These are phyloP conservation scores for Penicillium argentinense DNA, from an alignment of 495 filamentous ascomycete genomes.

Conservation along the genomic window DNA sequence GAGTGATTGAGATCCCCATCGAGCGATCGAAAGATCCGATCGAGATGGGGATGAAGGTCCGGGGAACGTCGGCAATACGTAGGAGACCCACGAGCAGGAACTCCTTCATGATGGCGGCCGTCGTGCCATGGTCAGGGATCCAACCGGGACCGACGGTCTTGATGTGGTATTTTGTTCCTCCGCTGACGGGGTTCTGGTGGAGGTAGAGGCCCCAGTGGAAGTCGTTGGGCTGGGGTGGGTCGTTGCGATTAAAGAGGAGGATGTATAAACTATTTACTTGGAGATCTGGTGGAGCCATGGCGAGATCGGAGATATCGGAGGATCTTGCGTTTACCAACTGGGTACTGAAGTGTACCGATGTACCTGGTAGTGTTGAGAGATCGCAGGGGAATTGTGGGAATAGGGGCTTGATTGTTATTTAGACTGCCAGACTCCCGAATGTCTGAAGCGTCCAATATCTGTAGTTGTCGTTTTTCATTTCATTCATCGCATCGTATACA, in stretches of 20 bases:
- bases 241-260: slow-evolving; percentile 10
- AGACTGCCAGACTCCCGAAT: too few species aligned
- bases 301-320: not conserved
- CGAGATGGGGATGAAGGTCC: not conserved
- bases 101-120: slow-evolving; percentile 7
- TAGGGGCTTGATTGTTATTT: too few species aligned
- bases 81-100: slow-evolving; percentile 21
- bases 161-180: slow-evolving; percentile 22
- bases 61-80: slow-evolving; percentile 9
- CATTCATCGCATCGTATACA: too few species aligned
- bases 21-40: slow-evolving; percentile 6
- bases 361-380: too few species aligned
- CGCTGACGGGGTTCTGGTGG: not conserved
- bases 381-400: too few species aligned
- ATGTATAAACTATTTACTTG: slow-evolving; percentile 15
- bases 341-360: too few species aligned
- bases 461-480: too few species aligned
- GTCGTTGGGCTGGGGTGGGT: slow-evolving; percentile 18
- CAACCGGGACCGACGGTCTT: slow-evolving; percentile 12
- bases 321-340: too few species aligned
- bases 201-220: slow-evolving; percentile 26
- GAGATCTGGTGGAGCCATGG: slow-evolving; percentile 7
- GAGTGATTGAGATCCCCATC: slow-evolving; percentile 8
- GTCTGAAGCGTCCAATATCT: too few species aligned
- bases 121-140: slow-evolving; percentile 13